A percentile compares a stretch with the other conserved stretches of the same genome.
Evolutionary conservation across 2,329 filamentous ascomycete species (phyloP).

Genomic region (Harringtonia lauricola): DNA sequence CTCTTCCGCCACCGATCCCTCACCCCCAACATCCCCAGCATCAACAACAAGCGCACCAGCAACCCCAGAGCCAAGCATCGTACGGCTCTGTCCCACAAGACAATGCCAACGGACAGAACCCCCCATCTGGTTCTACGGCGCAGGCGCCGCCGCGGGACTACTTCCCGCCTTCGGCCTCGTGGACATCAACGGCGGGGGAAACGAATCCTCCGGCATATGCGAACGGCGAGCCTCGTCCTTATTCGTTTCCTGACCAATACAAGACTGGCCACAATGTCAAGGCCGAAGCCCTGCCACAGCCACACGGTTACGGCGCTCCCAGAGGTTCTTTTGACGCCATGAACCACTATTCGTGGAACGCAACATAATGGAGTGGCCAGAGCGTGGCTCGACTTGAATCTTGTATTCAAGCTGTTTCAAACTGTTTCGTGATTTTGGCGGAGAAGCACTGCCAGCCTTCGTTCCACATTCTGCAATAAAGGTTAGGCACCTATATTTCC

Average conservation of each 20-base stretch:
- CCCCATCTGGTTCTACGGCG: slow-evolving; percentile 13
- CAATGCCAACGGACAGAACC: slow-evolving; percentile 4
- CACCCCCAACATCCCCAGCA: slow-evolving; percentile 6
- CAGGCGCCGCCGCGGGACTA: slow-evolving; percentile 33
- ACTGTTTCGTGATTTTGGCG: too few relatives aligned
- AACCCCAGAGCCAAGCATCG: slow-evolving; percentile 4
- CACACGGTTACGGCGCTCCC: slow-evolving; percentile 27
- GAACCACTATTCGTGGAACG: slow-evolving; percentile 48
- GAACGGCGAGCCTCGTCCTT: slow-evolving; percentile 31
- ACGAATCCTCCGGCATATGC: slow-evolving; percentile 32
- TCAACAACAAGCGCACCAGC: slow-evolving; percentile 4
- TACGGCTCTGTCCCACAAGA: slow-evolving; percentile 8
- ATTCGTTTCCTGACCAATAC: slow-evolving; percentile 38
- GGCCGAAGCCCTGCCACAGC: slow-evolving; percentile 24
- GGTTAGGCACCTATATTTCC: background rate
- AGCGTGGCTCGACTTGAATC: background rate
- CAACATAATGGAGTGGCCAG: slow-evolving; percentile 18
- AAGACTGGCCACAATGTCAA: slow-evolving; percentile 26
- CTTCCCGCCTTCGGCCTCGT: slow-evolving; percentile 38
- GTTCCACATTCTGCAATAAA: background rate
- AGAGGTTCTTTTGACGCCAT: slow-evolving; percentile 36
- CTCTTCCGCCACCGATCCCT: slow-evolving; percentile 8
- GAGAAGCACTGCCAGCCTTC: too few relatives aligned
- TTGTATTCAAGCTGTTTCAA: background rate
- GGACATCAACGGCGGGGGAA: slow-evolving; percentile 40